Evolutionary conservation across 1,284 basidiomycete genomes (phyloP).

Genomic region (Ustilago bromivora): DNA sequence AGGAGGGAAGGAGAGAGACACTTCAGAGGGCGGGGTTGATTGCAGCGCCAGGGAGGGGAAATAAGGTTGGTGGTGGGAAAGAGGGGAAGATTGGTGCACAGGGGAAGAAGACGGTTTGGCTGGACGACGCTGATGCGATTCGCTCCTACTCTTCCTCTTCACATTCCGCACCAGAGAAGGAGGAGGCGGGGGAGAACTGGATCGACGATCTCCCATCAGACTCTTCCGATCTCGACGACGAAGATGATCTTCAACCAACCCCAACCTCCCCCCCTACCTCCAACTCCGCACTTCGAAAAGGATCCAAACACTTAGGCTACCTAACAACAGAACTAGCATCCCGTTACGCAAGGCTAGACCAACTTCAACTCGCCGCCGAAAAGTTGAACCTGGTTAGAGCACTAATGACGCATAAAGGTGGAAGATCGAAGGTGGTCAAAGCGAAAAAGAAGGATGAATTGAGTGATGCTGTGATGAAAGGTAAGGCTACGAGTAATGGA

Average conservation of each 20-base stretch:
- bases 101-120: constrained; percentile 68
- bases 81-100: constrained; percentile 41
- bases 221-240: constrained; percentile 32
- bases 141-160: constrained; percentile 20
- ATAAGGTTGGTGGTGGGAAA: constrained; percentile 3
- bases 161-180: neutral
- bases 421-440: constrained; percentile 29
- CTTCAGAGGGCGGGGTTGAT: constrained; percentile 54
- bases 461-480: constrained; percentile 49
- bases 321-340: constrained; percentile 56
- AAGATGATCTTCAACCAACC: constrained; percentile 19
- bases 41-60: constrained; percentile 10
- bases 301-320: constrained; percentile 56
- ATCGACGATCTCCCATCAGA: constrained; percentile 41
- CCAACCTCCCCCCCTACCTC: constrained; percentile 4
- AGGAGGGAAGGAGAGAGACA: constrained; percentile 46
- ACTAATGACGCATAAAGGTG: constrained; percentile 60
- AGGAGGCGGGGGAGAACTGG: constrained; percentile 18
- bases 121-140: constrained; percentile 55
- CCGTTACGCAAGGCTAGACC: constrained; percentile 56
- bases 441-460: constrained; percentile 26
- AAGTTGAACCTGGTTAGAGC: constrained; percentile 61
- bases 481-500: constrained; percentile 51
- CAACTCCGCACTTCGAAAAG: constrained; percentile 28
- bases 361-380: constrained; percentile 50